Base-by-base conservation (phyloP, 2,329 filamentous ascomycete genomes). In the Periconia digitata region DNA sequence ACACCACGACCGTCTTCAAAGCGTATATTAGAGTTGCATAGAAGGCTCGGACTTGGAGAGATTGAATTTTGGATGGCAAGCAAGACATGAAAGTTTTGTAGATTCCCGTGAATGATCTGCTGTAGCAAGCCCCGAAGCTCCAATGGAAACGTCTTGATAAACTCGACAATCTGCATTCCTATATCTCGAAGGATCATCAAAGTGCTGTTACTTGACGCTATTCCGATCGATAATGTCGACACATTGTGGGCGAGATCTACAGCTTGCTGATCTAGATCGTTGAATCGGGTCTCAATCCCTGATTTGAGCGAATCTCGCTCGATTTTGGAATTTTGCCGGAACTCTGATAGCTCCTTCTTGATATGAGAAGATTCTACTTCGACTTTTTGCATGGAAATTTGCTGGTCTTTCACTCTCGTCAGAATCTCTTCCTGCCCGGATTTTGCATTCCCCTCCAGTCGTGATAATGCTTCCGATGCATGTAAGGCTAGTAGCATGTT, bases 401-500 rank as follows among this genome's bases (percentile, higher is more conserved):
- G 38, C 38, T 21, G 27, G n/a, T 18, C 38, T 40, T 40, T 20
- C 3, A 40, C 13, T 21, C 18, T 40, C n/a, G 38, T 10, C 6
- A 40, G 38, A 12, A 40, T 17, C 5, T 21, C 21, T 21, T 40
- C 29, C 16, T 43, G 41, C 3, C 34, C 21, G 13, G 29, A 35
- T 15, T 24, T 34, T 15, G 34, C 3, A 34, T 16, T 15, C 15
- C 4, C 29, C 16, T 43, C 27, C 21, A 17, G 21, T 21, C 41
- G n/a, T 22, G 41, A 43, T 8, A 43, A 13, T 12, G 24, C 34
- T 29, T 43, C 41, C 3, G 49, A 60, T 16, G 49, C 36, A 40
- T 63, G 55, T 23, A 44, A 49, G 2, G 51, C 47, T 4, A 63
- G 50, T 3, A 60, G 48, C n/a, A 62, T 22, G 49, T 55, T 64